Percentiles rank a stretch among this genome's conserved stretches.
These are phyloP conservation scores for Pseudogymnoascus sp. DNA, from an alignment of 2,329 filamentous ascomycete species.

Conservation along the genomic window DNA sequence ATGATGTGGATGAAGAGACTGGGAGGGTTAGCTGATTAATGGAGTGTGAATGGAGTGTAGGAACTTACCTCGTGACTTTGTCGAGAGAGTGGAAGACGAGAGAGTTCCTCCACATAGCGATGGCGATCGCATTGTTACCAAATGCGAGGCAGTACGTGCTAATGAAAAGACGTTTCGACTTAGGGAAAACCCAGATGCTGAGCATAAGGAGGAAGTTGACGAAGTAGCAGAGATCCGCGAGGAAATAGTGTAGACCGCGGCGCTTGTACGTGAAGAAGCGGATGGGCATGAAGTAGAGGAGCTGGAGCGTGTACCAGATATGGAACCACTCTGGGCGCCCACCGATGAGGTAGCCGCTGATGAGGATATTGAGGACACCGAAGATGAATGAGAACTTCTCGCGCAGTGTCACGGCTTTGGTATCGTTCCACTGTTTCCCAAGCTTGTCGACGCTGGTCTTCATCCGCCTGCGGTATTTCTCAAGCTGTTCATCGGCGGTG, in stretches of 20 bases:
- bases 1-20: slow-evolving; percentile 99
- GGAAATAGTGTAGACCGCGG: slow-evolving; percentile 92
- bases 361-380: slow-evolving; percentile 93
- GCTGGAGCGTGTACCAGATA: slow-evolving; percentile 82
- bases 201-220: slow-evolving; percentile 82
- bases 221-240: slow-evolving; percentile 97
- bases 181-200: slow-evolving; percentile 83
- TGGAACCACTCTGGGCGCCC: slow-evolving; percentile 81
- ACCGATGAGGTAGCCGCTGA: slow-evolving; percentile 90
- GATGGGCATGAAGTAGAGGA: slow-evolving; percentile 95
- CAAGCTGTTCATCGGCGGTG: slow-evolving; percentile 84
- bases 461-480: slow-evolving; percentile 85
- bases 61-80: slow-evolving; percentile 74
- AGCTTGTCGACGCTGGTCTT: slow-evolving; percentile 82
- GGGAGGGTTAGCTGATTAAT: neutral
- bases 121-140: slow-evolving; percentile 95
- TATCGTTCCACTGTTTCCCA: slow-evolving; percentile 79
- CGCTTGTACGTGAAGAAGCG: slow-evolving; percentile 86
- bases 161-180: slow-evolving; percentile 86
- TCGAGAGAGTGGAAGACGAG: slow-evolving; percentile 98
- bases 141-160: slow-evolving; percentile 87
- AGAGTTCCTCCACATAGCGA: slow-evolving; percentile 98
- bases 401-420: slow-evolving; percentile 76
- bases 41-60: neutral
- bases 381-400: slow-evolving; percentile 97